A percentile compares a stretch with the other conserved stretches of the same genome.
phyloP scores from a whole-genome alignment of 225 moss, liverwort and hornwort genomes.

The Climacium dendroides region DNA sequence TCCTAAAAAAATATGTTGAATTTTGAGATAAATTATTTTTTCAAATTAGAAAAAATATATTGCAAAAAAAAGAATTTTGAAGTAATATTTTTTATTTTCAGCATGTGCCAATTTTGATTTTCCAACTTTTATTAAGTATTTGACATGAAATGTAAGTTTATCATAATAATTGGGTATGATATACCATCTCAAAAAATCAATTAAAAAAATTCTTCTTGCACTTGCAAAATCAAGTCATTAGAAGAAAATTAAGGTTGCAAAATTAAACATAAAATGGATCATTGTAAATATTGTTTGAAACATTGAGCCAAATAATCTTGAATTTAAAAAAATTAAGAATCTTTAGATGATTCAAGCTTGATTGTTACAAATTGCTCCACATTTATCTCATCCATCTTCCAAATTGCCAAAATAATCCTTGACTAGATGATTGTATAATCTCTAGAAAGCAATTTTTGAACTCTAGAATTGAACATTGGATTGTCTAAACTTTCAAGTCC shows the following conservation, averaged over 20 bases:
- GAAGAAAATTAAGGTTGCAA: not conserved
- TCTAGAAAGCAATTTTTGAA: not conserved
- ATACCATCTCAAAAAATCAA: not conserved
- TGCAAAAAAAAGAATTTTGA: rapidly evolving
- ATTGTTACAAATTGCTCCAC: not conserved
- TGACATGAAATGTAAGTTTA: rapidly evolving
- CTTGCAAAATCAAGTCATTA: not conserved
- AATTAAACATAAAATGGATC: not conserved
- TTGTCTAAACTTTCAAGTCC: no score
- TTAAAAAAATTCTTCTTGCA: not conserved
- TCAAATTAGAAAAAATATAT: not conserved
- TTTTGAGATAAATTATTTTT: not conserved
- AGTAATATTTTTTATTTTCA: rapidly evolving
- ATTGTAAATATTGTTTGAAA: not conserved
- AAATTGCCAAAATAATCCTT: not conserved
- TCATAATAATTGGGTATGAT: rapidly evolving
- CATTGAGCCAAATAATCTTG: not conserved
- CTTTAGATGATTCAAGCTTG: not conserved
- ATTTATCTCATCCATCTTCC: not conserved
- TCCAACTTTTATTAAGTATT: not conserved
- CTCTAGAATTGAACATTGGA: rapidly evolving
- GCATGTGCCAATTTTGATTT: not conserved
- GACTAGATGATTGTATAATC: no score
- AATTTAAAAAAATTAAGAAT: not conserved
- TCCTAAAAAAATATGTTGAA: rapidly evolving